phyloP scores from a whole-genome alignment of 2,329 filamentous ascomycete species.

The Trichoderma simmonsii region DNA sequence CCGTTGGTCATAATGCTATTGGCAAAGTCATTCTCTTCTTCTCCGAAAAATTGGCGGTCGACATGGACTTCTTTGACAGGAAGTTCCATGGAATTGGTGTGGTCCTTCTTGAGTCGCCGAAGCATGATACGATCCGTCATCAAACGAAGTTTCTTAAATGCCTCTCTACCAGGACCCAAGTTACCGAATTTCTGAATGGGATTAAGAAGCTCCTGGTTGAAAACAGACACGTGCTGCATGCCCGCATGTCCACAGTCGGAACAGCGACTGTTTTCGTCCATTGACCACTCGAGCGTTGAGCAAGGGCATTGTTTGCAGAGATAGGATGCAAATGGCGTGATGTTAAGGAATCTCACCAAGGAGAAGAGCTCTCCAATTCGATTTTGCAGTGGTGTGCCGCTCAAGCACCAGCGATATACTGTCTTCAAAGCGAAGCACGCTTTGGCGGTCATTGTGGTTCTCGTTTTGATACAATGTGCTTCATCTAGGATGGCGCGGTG shows the following conservation, averaged over 20 bases:
- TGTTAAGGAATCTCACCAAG: constrained; percentile 83
- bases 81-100: constrained; percentile 92
- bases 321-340: constrained; percentile 87
- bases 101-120: constrained; percentile 87
- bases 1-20: constrained; percentile 93
- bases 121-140: constrained; percentile 95
- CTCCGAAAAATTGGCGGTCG: constrained; percentile 93
- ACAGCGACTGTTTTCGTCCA: constrained; percentile 70
- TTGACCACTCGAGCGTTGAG: constrained; percentile 77
- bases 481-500: constrained; percentile 94
- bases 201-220: constrained; percentile 93
- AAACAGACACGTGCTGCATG: constrained; percentile 56
- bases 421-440: constrained; percentile 90
- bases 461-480: constrained; percentile 89
- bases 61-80: constrained; percentile 92
- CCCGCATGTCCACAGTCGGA: constrained; percentile 53
- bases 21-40: constrained; percentile 94
- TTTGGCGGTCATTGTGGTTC: constrained; percentile 87
- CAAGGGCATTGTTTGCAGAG: constrained; percentile 87
- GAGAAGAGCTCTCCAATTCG: constrained; percentile 98
- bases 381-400: constrained; percentile 93
- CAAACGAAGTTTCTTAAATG: constrained; percentile 77
- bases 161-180: constrained; percentile 59
- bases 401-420: constrained; percentile 91
- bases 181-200: constrained; percentile 68